These are phyloP conservation scores for Kalmusia sp. DNA, from an alignment of 2,329 filamentous ascomycete species.

Conservation along the genomic window DNA sequence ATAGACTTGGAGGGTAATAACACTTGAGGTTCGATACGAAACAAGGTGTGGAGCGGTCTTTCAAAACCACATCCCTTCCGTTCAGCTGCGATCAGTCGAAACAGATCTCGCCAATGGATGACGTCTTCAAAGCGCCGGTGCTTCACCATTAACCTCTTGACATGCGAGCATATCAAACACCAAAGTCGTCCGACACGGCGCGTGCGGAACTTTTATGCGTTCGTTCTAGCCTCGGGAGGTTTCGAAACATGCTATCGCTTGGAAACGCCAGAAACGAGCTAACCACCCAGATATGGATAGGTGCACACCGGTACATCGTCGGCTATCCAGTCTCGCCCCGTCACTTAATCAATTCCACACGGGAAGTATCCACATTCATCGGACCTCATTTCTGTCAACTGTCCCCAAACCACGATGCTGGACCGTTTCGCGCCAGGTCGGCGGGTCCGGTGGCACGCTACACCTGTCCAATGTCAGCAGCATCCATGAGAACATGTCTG, in stretches of 20 bases:
- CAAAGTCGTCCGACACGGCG: neutral
- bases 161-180: neutral
- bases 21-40: no score
- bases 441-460: neutral
- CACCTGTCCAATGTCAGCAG: neutral
- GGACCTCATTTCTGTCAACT: neutral
- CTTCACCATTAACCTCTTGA: neutral
- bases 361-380: neutral
- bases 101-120: no score
- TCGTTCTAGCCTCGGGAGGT: neutral
- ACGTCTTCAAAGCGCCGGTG: neutral
- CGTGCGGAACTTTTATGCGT: neutral
- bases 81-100: no score
- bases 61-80: no score
- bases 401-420: neutral
- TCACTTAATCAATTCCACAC: conserved; percentile 5
- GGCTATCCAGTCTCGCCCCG: neutral
- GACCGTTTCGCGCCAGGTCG: neutral
- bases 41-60: no score
- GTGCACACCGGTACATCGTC: neutral
- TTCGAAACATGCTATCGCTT: neutral
- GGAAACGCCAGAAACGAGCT: neutral
- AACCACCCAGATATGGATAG: neutral
- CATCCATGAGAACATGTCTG: neutral
- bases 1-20: no score